Base-by-base conservation (phyloP, 2,329 filamentous ascomycete genomes). In the Lachnellula hyalina region DNA sequence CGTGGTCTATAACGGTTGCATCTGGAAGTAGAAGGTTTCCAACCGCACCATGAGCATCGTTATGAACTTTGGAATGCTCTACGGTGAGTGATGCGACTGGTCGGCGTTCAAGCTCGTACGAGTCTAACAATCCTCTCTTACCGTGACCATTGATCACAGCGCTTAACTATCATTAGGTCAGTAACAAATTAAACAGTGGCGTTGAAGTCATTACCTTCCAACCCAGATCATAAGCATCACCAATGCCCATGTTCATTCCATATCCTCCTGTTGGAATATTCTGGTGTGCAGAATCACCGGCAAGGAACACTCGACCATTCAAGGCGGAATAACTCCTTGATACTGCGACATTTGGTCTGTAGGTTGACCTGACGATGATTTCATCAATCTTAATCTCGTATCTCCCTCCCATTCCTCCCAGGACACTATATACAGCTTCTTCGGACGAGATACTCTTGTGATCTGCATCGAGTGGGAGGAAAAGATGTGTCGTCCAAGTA, bases 221-320 rank as follows among this genome's bases (percentile, higher is more conserved):
- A 3, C 57, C 67, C 1, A 70, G 45, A 51, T 68, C 65, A 36
- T 67, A 59, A n/a, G 65, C 65, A 48, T 71, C 69, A 0, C 60
- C 65, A 7, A 71, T 59, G 2, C 65, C 69, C 2, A 62, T 68
- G 55, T 72, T 71, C 65, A 71, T 67, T 3, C 69, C 68, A 51
- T 71, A 68, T 1, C 68, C 68, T 15, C 69, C 69, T 8, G 44
- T 41, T n/a, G 51, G 51, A 19, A 47, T 47, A 28, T 40, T 47
- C 19, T 53, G 51, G 41, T 53, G 51, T 25, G 36, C 42, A 2
- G 69, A 61, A 53, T 72, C 70, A 32, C 70, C 70, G 5, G 67
- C 63, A 44, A 68, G 63, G 1, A 69, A 49, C 9, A 69, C 23
- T n/a, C 58, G 58, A 2, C 59, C 52, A 8, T 44, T 32, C 3